Evolutionary conservation across 805 yeast species (phyloP), one percentile per base, ranked within the genome.

Genomic region (Ogataea pignaliae): DNA sequence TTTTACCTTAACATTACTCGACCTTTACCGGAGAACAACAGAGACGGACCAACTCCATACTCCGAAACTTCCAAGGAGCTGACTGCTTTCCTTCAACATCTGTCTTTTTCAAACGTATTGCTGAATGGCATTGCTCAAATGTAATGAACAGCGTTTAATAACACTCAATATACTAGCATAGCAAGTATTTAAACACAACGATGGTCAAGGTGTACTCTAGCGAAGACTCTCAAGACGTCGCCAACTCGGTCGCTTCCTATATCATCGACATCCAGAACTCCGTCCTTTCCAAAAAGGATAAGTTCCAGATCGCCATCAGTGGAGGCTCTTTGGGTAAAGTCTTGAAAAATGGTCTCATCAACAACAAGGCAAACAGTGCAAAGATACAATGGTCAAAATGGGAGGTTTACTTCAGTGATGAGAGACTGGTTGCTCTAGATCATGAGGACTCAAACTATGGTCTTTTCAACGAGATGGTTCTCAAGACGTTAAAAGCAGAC

Each of bases 291-390:
- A 61, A 60, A 4, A 56, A 61, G 14, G 59, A 59, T 10, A 56
- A 63, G 21, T 90, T 90, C 68, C 78, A 76, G 52, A 72, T 90
- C 47, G 97, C 96, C 11, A 75, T 90, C 39, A 83, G 93, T 46
- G 98, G 98, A 35, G 98, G 98, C 1, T 87, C 96, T 10, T 73
- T 89, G 55, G 88, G 90, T 28, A 82, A 84, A 54, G 88, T 82
- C 2, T 71, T 83, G 59, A 74, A 76, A 47, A 70, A 72, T 37
- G 91, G 88, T 3, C 72, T 89, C 50, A 75, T 88, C 43, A 79
- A 77, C 49, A 76, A 86, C 60, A 43, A 63, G 18, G 68, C 66
- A 12, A 59, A 75, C 35, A 66, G 71, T 1, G 44, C 63, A 2
- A 55, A 71, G 45, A 73, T 83, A 29, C 66, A 78, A 55, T 86